phyloP scores from a whole-genome alignment of 768 basidiomycete genomes.

The Pleurotus eryngii region DNA sequence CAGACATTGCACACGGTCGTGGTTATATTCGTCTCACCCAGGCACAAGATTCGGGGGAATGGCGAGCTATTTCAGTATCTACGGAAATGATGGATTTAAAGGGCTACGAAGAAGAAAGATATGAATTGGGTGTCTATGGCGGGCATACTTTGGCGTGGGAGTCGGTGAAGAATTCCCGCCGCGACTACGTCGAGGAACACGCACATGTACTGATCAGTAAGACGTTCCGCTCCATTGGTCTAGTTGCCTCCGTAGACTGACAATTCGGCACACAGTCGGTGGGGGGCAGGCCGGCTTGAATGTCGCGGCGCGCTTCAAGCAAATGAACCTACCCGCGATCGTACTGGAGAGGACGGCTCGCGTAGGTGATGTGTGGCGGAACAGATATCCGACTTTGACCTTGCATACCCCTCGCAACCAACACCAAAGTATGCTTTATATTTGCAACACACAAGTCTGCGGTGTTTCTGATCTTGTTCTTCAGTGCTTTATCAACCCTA shows the following conservation, averaged over 20 bases:
- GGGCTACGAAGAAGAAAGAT: constrained; percentile 8
- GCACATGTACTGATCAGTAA: not conserved
- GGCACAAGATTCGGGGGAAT: not conserved
- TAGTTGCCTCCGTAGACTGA: not conserved
- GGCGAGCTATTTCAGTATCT: not conserved
- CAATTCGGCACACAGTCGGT: not conserved
- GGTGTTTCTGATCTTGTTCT: not conserved
- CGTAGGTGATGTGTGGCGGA: constrained; percentile 41
- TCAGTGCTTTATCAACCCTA: constrained; percentile 37
- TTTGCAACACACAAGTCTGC: not conserved
- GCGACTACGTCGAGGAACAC: not conserved
- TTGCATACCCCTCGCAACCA: constrained; percentile 30
- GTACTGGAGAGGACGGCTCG: constrained; percentile 31
- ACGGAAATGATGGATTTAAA: not conserved
- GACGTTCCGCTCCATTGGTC: not conserved
- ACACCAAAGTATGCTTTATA: constrained; percentile 10
- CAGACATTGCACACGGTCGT: not conserved
- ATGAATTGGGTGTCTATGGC: constrained; percentile 27
- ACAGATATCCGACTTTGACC: constrained; percentile 37
- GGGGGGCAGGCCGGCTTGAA: constrained; percentile 40
- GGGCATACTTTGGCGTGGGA: constrained; percentile 31
- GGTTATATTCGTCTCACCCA: not conserved
- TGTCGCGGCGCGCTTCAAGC: constrained; percentile 38
- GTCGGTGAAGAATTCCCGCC: constrained; percentile 14
- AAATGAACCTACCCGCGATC: constrained; percentile 35